A percentile compares a stretch with the other conserved stretches of the same genome.
Evolutionary conservation across 2,329 filamentous ascomycete genomes (phyloP).

Genomic region (Botryotinia narcissicola): DNA sequence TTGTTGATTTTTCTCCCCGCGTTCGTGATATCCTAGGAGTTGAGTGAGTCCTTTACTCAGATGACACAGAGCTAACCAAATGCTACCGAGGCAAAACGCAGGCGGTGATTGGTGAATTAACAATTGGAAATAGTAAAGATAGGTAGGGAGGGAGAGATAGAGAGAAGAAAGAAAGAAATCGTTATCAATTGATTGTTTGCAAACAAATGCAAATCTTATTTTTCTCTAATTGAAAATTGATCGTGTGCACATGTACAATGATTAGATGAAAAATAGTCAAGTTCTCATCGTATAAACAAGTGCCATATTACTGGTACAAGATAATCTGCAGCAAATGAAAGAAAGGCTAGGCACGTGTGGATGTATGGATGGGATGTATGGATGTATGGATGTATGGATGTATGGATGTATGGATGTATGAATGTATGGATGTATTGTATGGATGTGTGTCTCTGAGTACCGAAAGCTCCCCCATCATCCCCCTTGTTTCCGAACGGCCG

Average conservation of each 20-base stretch:
- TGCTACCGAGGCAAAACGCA: slow-evolving; percentile 19
- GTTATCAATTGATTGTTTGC: slow-evolving; percentile 14
- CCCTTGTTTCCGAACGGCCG: slow-evolving; percentile 18
- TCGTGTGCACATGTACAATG: neutral
- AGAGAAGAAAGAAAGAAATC: neutral
- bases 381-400: neutral
- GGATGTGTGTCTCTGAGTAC: neutral
- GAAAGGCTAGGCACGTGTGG: neutral
- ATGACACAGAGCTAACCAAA: slow-evolving; percentile 20
- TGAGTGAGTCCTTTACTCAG: slow-evolving; percentile 4
- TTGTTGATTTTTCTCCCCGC: slow-evolving; percentile 20
- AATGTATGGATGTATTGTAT: neutral
- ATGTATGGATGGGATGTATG: neutral
- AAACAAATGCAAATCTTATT: neutral
- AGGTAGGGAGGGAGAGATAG: neutral
- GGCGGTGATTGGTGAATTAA: neutral
- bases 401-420: neutral
- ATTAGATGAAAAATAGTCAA: neutral
- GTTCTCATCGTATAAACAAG: neutral
- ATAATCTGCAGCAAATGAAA: neutral
- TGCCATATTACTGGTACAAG: neutral
- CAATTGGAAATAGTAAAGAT: neutral
- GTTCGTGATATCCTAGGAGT: slow-evolving; percentile 13
- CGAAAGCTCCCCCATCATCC: neutral
- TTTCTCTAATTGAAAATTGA: slow-evolving; percentile 1